phyloP scores from a whole-genome alignment of 495 filamentous ascomycete species.

The Neurospora sp. region DNA sequence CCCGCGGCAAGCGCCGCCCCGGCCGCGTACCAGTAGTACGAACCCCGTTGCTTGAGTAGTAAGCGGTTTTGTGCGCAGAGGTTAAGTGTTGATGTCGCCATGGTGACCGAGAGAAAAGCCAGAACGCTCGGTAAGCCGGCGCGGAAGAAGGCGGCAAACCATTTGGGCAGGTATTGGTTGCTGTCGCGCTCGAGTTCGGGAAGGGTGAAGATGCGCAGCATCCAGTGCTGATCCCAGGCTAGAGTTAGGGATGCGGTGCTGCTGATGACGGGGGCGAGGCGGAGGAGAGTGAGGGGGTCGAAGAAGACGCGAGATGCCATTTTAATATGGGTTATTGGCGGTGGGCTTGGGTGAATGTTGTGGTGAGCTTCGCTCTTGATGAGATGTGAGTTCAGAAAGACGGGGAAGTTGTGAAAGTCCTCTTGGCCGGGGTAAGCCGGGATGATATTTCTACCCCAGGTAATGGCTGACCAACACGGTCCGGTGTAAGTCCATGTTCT shows the following conservation, averaged over 20 bases:
- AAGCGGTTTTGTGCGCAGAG: not conserved
- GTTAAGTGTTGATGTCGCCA: not conserved
- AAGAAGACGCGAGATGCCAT: slow-evolving; percentile 1
- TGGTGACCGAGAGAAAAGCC: not conserved
- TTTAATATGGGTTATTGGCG: no score
- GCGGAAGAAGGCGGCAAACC: not conserved
- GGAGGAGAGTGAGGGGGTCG: not conserved
- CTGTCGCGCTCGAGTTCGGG: not conserved
- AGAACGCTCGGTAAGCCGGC: not conserved
- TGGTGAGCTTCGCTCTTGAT: not conserved
- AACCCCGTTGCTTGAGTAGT: not conserved
- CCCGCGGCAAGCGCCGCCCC: not conserved
- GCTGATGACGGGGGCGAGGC: slow-evolving; percentile 2
- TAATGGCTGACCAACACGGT: not conserved
- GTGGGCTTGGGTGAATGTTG: not conserved
- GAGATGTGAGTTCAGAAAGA: not conserved
- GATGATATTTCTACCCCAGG: not conserved
- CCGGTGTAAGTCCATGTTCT: not conserved
- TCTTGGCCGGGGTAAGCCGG: not conserved
- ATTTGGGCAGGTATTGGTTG: not conserved
- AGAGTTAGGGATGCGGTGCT: slow-evolving; percentile 1
- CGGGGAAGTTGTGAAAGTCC: not conserved
- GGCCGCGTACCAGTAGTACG: not conserved
- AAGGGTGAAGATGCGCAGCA: not conserved
- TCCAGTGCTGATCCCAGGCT: slow-evolving; percentile 2